Conservation (phyloP, 371 early-diverging fungal species). For the Globomyces sp. region DNA sequence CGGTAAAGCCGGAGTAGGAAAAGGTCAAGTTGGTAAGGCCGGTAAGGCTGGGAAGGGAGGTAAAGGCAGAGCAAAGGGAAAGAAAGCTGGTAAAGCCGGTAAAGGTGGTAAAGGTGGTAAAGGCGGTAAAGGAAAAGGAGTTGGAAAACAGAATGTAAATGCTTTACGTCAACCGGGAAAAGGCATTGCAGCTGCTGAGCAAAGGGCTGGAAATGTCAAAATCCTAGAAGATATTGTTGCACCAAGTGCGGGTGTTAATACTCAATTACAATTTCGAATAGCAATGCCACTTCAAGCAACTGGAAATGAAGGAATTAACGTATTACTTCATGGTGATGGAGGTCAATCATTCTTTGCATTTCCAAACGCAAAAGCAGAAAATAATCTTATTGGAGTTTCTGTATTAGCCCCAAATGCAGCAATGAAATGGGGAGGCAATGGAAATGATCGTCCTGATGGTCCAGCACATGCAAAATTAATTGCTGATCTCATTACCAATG, state of each 20-base stretch:
- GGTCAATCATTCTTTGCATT: slow-evolving; percentile 20
- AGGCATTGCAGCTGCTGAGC: neutral
- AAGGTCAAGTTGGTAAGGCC: too few species aligned
- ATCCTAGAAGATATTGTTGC: slow-evolving; percentile 1
- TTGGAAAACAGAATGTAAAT: neutral
- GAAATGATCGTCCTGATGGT: slow-evolving; percentile 19
- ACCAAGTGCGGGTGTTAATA: neutral
- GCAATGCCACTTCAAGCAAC: neutral
- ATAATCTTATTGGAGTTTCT: slow-evolving; percentile 23
- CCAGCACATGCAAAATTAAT: slow-evolving; percentile 21
- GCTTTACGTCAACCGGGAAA: neutral
- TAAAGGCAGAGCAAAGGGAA: too few species aligned
- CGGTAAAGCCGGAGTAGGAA: too few species aligned
- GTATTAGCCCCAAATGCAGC: slow-evolving; percentile 27
- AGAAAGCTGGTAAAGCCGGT: too few species aligned
- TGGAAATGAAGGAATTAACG: slow-evolving; percentile 19
- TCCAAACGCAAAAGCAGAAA: slow-evolving; percentile 18
- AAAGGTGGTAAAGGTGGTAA: neutral
- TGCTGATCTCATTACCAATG: slow-evolving; percentile 18
- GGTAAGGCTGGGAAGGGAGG: too few species aligned
- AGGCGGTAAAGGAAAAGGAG: neutral
- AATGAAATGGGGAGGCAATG: slow-evolving; percentile 22
- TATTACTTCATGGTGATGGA: slow-evolving; percentile 30
- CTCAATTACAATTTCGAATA: neutral
- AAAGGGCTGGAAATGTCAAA: neutral